A percentile compares a stretch with the other conserved stretches of the same genome.
phyloP scores from a whole-genome alignment of 192 early-diverging fungal genomes.

The Podila minutissima region DNA sequence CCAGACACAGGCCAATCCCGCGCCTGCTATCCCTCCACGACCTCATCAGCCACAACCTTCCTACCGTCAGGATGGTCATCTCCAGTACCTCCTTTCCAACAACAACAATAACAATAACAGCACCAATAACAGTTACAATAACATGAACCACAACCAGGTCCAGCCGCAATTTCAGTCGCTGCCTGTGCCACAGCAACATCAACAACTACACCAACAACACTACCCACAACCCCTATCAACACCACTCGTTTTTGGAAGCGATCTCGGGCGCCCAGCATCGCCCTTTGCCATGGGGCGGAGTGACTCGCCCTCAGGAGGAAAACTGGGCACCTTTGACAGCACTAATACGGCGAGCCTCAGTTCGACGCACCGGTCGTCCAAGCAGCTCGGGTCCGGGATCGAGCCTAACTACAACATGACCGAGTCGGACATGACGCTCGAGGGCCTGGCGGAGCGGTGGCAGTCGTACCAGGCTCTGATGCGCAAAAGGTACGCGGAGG shows the following conservation, averaged over 20 bases:
- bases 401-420: constrained; percentile 9
- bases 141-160: background rate
- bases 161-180: background rate
- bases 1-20: too few relatives aligned
- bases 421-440: constrained; percentile 18
- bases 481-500: constrained; percentile 14
- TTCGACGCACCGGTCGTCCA: background rate
- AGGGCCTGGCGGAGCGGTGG: constrained; percentile 18
- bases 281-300: constrained; percentile 9
- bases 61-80: background rate
- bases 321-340: background rate
- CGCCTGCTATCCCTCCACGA: background rate
- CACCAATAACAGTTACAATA: constrained; percentile 3
- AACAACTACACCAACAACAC: background rate
- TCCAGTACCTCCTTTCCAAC: constrained; percentile 7
- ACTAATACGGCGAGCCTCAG: background rate
- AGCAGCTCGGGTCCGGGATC: background rate
- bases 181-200: background rate
- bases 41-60: constrained; percentile 17
- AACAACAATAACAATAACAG: background rate
- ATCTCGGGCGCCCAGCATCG: constrained; percentile 8
- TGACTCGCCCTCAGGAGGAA: background rate
- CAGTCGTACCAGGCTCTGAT: constrained; percentile 12
- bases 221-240: too few relatives aligned
- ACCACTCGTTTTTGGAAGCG: background rate